Conservation (phyloP, 805 yeast genomes). For the Cyberlindnera japonica region DNA sequence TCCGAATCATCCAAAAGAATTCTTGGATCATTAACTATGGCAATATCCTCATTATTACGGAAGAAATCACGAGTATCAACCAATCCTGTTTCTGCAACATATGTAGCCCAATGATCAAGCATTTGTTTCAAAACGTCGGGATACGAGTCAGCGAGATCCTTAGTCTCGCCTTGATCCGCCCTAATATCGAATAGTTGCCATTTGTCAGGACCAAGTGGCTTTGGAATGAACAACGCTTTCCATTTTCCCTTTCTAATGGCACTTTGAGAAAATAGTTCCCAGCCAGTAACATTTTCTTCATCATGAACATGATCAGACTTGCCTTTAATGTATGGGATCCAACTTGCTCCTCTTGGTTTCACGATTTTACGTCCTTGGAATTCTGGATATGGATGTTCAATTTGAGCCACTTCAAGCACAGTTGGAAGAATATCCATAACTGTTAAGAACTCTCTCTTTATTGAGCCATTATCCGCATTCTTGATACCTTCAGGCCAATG, state of each 20-base stretch:
- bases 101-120: constrained; percentile 46
- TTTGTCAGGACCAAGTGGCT: constrained; percentile 44
- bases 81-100: constrained; percentile 49
- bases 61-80: constrained; percentile 28
- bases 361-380: constrained; percentile 43
- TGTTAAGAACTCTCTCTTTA: constrained; percentile 42
- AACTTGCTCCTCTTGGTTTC: constrained; percentile 43
- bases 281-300: constrained; percentile 45
- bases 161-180: constrained; percentile 49
- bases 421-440: constrained; percentile 63
- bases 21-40: too few species aligned
- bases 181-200: constrained; percentile 47
- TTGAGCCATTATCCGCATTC: constrained; percentile 27
- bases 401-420: constrained; percentile 45
- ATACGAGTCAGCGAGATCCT: constrained; percentile 36
- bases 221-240: constrained; percentile 47
- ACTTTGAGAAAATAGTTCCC: constrained; percentile 57
- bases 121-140: constrained; percentile 40
- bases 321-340: constrained; percentile 37
- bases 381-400: constrained; percentile 38
- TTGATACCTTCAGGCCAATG: constrained; percentile 37
- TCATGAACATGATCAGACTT: constrained; percentile 25
- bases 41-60: too few species aligned
- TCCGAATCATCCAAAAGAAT: too few species aligned
- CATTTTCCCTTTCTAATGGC: constrained; percentile 49